phyloP scores from a whole-genome alignment of 2,329 filamentous ascomycete genomes.

The Pseudogymnoascus sp. region DNA sequence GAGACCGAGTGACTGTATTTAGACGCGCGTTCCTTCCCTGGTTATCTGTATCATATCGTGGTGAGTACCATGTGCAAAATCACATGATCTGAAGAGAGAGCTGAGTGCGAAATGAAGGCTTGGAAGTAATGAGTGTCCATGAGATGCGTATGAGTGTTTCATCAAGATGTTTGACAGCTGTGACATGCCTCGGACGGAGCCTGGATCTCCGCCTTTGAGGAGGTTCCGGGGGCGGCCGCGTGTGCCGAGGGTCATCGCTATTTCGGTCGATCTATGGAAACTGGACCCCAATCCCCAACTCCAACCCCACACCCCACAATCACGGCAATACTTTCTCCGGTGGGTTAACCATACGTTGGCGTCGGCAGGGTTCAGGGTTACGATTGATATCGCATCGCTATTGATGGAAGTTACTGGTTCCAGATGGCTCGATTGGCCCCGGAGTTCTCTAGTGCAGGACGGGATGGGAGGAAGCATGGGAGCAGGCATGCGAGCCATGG shows the following conservation, averaged over 20 bases:
- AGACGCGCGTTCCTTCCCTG: background rate
- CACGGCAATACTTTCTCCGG: background rate
- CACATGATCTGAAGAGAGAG: background rate
- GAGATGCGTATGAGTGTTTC: background rate
- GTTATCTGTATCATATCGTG: background rate
- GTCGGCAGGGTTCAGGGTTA: background rate
- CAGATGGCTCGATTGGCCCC: background rate
- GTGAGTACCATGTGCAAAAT: background rate
- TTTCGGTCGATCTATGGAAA: background rate
- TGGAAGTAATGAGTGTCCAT: background rate
- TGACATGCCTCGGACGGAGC: background rate
- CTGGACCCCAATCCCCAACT: background rate
- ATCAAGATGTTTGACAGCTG: background rate
- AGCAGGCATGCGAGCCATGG: background rate
- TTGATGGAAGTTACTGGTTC: slow-evolving; percentile 1
- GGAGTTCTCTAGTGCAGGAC: background rate
- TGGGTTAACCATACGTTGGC: background rate
- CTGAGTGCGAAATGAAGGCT: background rate
- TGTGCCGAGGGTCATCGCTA: background rate
- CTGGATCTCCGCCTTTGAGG: background rate
- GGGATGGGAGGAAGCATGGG: background rate
- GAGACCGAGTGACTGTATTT: background rate
- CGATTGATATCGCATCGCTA: background rate
- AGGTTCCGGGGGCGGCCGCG: background rate
- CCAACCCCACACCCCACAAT: background rate